Conservation (phyloP, 768 basidiomycete genomes). For the Hortiboletus flavorubellus region DNA sequence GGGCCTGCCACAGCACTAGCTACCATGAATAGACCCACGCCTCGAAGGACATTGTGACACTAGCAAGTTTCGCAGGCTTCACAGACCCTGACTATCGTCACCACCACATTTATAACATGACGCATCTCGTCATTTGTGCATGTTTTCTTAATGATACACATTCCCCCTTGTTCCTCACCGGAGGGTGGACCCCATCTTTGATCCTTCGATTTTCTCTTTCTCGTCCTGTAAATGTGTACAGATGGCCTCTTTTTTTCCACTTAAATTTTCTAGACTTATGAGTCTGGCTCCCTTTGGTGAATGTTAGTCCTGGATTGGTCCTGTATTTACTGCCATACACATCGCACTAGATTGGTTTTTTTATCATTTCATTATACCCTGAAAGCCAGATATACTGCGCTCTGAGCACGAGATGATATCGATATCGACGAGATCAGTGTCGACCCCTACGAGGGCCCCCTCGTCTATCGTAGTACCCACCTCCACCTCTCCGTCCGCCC, state of each 20-base stretch:
- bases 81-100: neutral
- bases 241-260: neutral
- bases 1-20: neutral
- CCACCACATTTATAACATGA: neutral
- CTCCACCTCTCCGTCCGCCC: constrained; percentile 24
- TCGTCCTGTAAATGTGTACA: constrained; percentile 13
- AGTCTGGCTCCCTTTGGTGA: neutral
- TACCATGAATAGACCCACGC: neutral
- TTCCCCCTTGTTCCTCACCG: neutral
- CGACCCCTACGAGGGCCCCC: constrained; percentile 27
- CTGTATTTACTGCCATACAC: constrained; percentile 9
- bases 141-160: neutral
- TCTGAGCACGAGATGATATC: neutral
- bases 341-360: constrained; percentile 13
- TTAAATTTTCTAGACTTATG: neutral
- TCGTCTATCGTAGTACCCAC: constrained; percentile 30
- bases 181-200: neutral
- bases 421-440: constrained; percentile 10
- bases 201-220: neutral
- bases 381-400: no score
- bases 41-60: neutral
- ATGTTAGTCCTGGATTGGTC: constrained; percentile 4
- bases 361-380: neutral
- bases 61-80: neutral
- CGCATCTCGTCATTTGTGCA: neutral